These are phyloP conservation scores for Colletotrichum sojae DNA, from an alignment of 2,329 filamentous ascomycete species.

Conservation along the genomic window DNA sequence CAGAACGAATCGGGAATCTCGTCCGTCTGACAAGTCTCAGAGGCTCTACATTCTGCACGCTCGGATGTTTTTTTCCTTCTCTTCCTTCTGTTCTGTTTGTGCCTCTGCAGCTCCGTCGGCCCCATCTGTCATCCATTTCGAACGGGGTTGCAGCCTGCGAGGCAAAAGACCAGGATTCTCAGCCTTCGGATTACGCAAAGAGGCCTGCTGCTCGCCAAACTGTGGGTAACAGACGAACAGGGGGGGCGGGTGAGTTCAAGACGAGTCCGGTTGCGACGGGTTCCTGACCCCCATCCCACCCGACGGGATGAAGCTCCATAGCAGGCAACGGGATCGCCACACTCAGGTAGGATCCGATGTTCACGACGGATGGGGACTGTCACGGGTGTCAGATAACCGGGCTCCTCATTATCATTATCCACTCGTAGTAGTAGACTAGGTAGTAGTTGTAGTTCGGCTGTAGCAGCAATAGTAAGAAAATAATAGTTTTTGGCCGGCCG, in stretches of 20 bases:
- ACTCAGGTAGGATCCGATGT: too few relatives aligned
- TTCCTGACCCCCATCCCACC: not conserved
- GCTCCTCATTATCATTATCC: constrained; percentile 28
- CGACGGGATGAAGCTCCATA: not conserved
- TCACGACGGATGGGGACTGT: not conserved
- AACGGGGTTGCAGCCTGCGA: not conserved
- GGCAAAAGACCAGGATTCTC: not conserved
- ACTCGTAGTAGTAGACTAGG: not conserved
- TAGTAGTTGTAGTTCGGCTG: too few relatives aligned
- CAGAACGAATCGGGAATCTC: too few relatives aligned
- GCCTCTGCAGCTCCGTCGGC: constrained; percentile 23
- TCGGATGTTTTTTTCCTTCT: not conserved
- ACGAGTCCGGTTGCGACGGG: not conserved
- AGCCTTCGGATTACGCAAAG: constrained; percentile 5
- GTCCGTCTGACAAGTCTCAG: not conserved
- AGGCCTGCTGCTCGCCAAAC: not conserved
- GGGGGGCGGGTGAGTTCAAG: constrained; percentile 2
- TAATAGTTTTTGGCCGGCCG: not conserved
- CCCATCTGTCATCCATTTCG: constrained; percentile 6
- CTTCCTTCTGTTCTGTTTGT: not conserved
- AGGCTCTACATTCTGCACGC: not conserved
- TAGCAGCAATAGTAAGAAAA: too few relatives aligned
- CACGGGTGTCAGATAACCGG: not conserved
- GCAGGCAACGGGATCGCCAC: not conserved
- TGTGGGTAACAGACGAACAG: not conserved